Evolutionary conservation across 108 stramenopile species (phyloP).

Genomic region (Pelagomonas calceolata): DNA sequence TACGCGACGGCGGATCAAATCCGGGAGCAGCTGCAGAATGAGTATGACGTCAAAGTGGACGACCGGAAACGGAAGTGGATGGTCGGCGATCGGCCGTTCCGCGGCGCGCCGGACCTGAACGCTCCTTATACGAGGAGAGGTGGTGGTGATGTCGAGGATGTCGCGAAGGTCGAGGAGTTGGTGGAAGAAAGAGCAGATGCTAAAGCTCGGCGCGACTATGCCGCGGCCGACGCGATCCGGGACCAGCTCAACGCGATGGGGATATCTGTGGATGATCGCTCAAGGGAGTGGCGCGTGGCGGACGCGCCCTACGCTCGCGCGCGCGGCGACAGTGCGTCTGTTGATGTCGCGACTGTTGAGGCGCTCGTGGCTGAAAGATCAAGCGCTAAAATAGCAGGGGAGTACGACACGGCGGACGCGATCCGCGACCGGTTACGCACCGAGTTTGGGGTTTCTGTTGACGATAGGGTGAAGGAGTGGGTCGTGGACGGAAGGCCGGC

Average conservation of each 20-base stretch:
- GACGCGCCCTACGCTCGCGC: not conserved
- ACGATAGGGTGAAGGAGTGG: conserved; percentile 19
- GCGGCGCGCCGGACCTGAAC: too few relatives aligned
- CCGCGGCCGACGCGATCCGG: conserved; percentile 44
- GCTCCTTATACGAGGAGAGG: not conserved
- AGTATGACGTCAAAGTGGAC: conserved; percentile 8
- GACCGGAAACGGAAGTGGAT: conserved; percentile 16
- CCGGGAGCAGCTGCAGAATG: not conserved
- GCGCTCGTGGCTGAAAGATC: conserved; percentile 17
- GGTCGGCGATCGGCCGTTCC: conserved; percentile 9
- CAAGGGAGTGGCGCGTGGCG: conserved; percentile 36
- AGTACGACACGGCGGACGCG: conserved; percentile 60
- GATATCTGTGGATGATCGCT: conserved; percentile 44
- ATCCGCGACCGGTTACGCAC: conserved; percentile 48
- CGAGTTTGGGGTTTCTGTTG: conserved; percentile 38
- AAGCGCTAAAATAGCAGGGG: conserved; percentile 25
- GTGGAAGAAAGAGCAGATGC: conserved; percentile 32
- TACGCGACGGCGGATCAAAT: conserved; percentile 11
- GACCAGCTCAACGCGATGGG: conserved; percentile 36
- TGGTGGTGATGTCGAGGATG: not conserved
- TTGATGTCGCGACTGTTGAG: not conserved
- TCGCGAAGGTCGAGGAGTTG: conserved; percentile 21
- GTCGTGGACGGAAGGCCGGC: not conserved
- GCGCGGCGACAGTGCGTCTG: too few relatives aligned
- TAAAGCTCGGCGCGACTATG: conserved; percentile 39